Evolutionary conservation across 1,284 basidiomycete species (phyloP), one percentile per base, ranked within the genome.

Genomic region (Ganoderma meredithae): DNA sequence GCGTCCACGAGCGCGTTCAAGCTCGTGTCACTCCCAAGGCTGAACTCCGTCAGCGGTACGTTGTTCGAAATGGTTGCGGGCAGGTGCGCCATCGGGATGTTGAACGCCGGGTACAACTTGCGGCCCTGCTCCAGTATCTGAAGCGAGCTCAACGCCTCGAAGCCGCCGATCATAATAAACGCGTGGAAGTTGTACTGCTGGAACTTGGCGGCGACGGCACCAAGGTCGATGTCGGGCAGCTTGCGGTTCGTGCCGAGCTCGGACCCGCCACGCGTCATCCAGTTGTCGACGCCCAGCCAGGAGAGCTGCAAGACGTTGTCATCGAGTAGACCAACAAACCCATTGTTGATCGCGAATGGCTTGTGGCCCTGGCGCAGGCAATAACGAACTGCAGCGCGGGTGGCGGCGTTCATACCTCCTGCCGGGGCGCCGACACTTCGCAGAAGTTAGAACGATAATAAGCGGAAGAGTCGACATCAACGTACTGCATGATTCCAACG

Each of bases 21-120:
- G 78, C 94, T 95, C 41, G 97, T 99, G 78, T 99, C 97, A 71
- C 92, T 94, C 17, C 97, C 97, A 64, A 99, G 83, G 78, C 95
- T 97, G 80, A 95, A 96, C 80, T 99, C 97, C 67, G 96, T 98
- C 83, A 99, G 81, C 1, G 98, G 97, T 7, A 99, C 96, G 75
- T 99, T 99, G 84, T 99, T 99, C 72, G 94, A 96, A 77, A 99
- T 92, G 60, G 97, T 99, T 40, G 97, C 97, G 1, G 96, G 96
- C 4, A 98, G 84, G 78, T 97, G 95, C 44, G 91, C 91, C 88
- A 98, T 94, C 33, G 96, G 96, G 72, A 98, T 94, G 74, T 96
- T 91, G 85, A 99, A 95, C 63, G 93, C 89, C 22, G 96, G 95
- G 80, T 99, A 98, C 75, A 89, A 81, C 72, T 90, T 87, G 73